These are phyloP conservation scores for Nepenthes gracilis DNA, from an alignment of 148 eudicot species.

Conservation along the genomic window DNA sequence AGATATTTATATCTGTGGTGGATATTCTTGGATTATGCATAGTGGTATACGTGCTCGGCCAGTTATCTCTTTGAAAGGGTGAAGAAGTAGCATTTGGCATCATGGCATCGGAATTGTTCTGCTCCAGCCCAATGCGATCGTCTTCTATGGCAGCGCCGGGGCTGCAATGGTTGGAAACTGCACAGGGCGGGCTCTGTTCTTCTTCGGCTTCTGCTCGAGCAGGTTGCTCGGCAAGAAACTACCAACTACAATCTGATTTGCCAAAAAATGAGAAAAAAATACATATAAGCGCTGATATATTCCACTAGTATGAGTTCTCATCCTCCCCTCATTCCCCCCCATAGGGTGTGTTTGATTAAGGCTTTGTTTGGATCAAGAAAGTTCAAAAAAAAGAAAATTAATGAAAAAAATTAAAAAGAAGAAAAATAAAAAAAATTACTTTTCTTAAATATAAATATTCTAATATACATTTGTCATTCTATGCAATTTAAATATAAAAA, in stretches of 20 bases:
- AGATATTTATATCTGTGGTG: conserved; percentile 33
- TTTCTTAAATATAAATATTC: no score
- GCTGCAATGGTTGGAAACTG: conserved; percentile 19
- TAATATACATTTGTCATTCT: no score
- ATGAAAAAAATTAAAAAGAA: no score
- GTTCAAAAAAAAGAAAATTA: no score
- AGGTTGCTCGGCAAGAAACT: conserved; percentile 37
- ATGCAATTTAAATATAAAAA: no score
- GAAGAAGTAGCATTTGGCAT: conserved; percentile 18
- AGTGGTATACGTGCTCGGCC: conserved; percentile 21
- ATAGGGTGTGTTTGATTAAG: no score
- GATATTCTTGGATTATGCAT: conserved; percentile 29
- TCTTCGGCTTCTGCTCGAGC: conserved; percentile 30
- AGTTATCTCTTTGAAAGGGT: conserved; percentile 21
- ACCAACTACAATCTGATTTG: conserved; percentile 28
- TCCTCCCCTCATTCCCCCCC: background rate
- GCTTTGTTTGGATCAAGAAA: no score
- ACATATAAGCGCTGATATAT: background rate
- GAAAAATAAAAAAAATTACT: no score
- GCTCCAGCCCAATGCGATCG: conserved; percentile 24
- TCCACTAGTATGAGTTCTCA: background rate
- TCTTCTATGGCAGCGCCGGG: conserved; percentile 20
- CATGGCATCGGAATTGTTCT: conserved; percentile 7
- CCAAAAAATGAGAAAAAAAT: conserved; percentile 3
- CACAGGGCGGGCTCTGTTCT: conserved; percentile 20